Conservation (phyloP, 352 stramenopile species). For the Phytopythium mirpurense region DNA sequence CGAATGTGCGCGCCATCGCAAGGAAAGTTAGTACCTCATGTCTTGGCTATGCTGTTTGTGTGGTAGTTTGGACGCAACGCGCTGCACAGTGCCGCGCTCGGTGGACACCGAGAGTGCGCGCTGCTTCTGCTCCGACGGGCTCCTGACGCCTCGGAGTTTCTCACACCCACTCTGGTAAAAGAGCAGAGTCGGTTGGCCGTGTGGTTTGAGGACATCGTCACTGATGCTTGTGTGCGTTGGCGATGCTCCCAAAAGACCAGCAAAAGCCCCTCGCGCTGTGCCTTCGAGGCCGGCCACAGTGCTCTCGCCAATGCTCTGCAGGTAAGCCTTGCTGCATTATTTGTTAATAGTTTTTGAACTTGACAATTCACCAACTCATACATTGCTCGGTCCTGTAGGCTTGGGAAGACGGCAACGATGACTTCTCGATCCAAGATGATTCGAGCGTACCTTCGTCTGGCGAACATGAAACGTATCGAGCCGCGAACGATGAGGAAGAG, state of each 20-base stretch:
- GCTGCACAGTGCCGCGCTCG: conserved; percentile 72
- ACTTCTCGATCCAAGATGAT: conserved; percentile 76
- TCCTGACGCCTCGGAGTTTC: conserved; percentile 56
- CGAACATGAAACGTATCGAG: conserved; percentile 11
- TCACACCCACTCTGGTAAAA: conserved; percentile 64
- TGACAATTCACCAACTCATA: background rate
- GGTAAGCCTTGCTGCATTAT: conserved; percentile 9
- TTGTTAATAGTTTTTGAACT: background rate
- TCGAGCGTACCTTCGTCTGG: conserved; percentile 12
- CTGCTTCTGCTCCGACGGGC: conserved; percentile 79
- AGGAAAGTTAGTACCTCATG: too few species aligned
- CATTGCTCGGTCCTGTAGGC: conserved; percentile 18
- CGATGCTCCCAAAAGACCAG: too few species aligned
- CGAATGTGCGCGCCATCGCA: background rate
- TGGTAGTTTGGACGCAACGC: conserved; percentile 80
- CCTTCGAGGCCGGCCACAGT: conserved; percentile 82
- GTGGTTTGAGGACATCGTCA: conserved; percentile 6
- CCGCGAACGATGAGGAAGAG: conserved; percentile 40
- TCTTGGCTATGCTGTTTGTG: background rate
- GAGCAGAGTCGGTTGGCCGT: background rate
- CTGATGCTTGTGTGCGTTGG: conserved; percentile 8
- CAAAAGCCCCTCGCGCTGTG: conserved; percentile 83
- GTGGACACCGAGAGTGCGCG: conserved; percentile 78
- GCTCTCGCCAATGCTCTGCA: conserved; percentile 70
- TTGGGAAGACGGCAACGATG: conserved; percentile 87